Conservation (phyloP, 192 early-diverging fungal genomes). For the Geranomyces michiganensis region DNA sequence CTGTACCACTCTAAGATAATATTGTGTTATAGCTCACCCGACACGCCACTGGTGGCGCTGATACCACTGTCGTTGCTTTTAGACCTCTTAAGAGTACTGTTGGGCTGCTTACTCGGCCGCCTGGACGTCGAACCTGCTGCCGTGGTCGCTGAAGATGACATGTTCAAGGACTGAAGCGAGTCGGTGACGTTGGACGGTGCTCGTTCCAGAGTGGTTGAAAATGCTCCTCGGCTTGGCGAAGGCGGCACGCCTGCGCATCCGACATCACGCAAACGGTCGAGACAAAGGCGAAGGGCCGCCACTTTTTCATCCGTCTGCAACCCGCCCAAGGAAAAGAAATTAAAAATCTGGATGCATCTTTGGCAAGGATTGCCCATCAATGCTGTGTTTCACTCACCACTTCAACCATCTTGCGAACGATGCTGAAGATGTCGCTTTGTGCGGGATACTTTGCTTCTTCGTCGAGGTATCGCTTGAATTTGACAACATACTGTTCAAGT, state of each 20-base stretch:
- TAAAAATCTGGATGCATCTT: too few species aligned
- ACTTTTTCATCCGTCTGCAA: constrained; percentile 34
- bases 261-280: constrained; percentile 22
- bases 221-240: not conserved
- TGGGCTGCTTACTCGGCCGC: constrained; percentile 20
- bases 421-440: constrained; percentile 30
- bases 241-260: not conserved
- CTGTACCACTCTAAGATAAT: not conserved
- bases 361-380: not conserved
- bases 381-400: constrained; percentile 23
- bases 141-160: too few species aligned
- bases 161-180: not conserved
- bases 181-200: constrained; percentile 1
- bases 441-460: constrained; percentile 23
- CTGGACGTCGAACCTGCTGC: not conserved
- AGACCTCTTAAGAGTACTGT: constrained; percentile 21
- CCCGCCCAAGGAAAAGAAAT: not conserved
- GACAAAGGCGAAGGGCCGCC: constrained; percentile 12
- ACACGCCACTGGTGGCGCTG: constrained; percentile 28
- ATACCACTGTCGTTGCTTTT: constrained; percentile 23
- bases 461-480: constrained; percentile 25
- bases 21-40: not conserved
- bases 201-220: not conserved
- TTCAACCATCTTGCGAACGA: constrained; percentile 30
- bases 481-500: constrained; percentile 30